Evolutionary conservation across 257 asterid species (phyloP), one percentile per base, ranked within the genome.

Genomic region (Lavandula angustifolia): DNA sequence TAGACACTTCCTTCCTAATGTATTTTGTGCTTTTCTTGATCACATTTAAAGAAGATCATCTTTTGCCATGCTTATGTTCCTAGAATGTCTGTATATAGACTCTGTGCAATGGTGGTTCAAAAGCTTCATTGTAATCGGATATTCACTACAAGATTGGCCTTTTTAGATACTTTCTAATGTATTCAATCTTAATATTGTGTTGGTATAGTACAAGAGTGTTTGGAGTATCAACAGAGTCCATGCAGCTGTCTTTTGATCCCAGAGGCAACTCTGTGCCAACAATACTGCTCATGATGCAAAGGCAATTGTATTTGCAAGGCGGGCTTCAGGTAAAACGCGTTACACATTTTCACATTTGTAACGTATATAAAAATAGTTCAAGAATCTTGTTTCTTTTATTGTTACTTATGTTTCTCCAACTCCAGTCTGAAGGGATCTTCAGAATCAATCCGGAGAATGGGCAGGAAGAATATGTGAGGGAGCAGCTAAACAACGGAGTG

Each of bases 161-260:
- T 40, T 9, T 9, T 29, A 0, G 8, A 51, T 18, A 43, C 29
- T 16, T 17, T 44, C 6, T 7, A 43, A 17, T 12, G 59, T 53
- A 18, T 60, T 35, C 11, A 46, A 72, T 56, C 54, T 57, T 55
- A 34, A 10, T 50, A n/a, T 57, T 42, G 60, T 14, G 0, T 29
- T 17, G 44, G 40, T 54, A 14, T 60, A 91, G 96, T 74, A 80
- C 96, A 32, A 78, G 94, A 63, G 98, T 84, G 12, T 91, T 91
- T 69, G 98, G 98, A 42, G 98, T 91, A 74, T 91, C 98, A 17
- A 88, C 92, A 3, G 91, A 88, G 76, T 91, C 95, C 9, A 91
- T 91, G 98, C 98, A 91, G 80, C 96, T 91, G 52, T 91, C 96
- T 9, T 82, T 79, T 60, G 98, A 91, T 71, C 67, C 87, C 41